phyloP scores from a whole-genome alignment of 1,139 yeast species.

The Pneumocystis carinii region DNA sequence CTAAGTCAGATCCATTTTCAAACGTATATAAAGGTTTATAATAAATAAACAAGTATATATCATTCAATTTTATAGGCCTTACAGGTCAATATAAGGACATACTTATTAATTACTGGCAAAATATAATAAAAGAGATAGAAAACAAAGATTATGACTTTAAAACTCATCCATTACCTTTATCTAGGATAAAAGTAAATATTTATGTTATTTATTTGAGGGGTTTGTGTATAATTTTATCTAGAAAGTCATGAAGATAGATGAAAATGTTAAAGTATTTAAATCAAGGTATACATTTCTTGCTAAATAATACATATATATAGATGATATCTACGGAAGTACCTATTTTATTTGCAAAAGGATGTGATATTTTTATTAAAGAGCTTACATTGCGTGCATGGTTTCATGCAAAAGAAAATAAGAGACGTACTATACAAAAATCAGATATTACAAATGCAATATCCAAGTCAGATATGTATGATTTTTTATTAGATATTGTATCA shows the following conservation, averaged over 20 bases:
- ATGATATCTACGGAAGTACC: constrained; percentile 99
- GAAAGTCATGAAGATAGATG: constrained; percentile 94
- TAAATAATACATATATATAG: constrained; percentile 22
- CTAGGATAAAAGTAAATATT: constrained; percentile 43
- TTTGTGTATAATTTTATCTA: neutral
- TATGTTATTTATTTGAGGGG: constrained; percentile 21
- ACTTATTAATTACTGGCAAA: constrained; percentile 97
- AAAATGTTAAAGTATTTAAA: constrained; percentile 37
- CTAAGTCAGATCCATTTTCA: neutral
- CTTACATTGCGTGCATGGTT: constrained; percentile 98
- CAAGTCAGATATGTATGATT: constrained; percentile 93
- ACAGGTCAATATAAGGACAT: constrained; percentile 66
- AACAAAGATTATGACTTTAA: constrained; percentile 83
- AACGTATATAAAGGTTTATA: neutral
- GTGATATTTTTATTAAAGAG: constrained; percentile 92
- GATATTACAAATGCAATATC: constrained; percentile 93
- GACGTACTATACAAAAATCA: constrained; percentile 82
- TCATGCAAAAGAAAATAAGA: constrained; percentile 88
- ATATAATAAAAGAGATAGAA: constrained; percentile 78
- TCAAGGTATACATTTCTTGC: constrained; percentile 20
- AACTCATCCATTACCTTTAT: constrained; percentile 84
- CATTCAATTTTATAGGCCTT: constrained; percentile 35
- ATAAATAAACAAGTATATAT: neutral
- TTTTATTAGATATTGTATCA: constrained; percentile 88
- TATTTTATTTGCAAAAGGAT: constrained; percentile 88